Percentiles rank a stretch among this genome's conserved stretches.
Conservation (phyloP, 139 green algal species). For the Auxenochlorella pyrenoidosa region DNA sequence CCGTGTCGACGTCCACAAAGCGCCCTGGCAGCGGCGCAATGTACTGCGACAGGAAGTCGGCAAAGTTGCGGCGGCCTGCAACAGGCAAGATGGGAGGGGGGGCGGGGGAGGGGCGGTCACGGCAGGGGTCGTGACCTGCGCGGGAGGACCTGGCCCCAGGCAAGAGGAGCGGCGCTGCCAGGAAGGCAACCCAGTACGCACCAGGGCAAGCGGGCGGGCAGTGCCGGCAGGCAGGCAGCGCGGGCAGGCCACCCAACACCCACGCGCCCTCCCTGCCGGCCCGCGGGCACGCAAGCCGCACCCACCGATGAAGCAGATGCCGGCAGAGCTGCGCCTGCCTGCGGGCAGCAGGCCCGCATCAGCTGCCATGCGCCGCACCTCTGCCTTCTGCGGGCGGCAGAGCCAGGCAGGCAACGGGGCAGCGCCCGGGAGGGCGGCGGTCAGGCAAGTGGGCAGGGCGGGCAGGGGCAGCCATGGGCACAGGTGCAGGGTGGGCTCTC, state of each 20-base stretch:
- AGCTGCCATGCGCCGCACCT: slow-evolving; percentile 65
- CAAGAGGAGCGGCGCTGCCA: too few species aligned
- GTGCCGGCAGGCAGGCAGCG: background rate
- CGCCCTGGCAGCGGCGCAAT: slow-evolving; percentile 53
- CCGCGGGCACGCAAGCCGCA: background rate
- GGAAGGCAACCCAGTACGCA: too few species aligned
- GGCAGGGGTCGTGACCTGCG: too few species aligned
- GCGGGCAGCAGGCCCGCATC: slow-evolving; percentile 49
- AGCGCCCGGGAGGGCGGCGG: background rate
- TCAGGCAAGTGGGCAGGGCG: background rate
- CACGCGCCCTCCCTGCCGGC: background rate
- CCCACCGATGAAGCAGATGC: slow-evolving; percentile 90
- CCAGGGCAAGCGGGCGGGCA: too few species aligned
- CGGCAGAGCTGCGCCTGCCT: slow-evolving; percentile 66
- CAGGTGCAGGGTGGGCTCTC: too few species aligned
- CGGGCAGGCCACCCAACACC: too few species aligned
- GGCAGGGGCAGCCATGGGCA: too few species aligned
- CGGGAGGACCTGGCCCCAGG: too few species aligned
- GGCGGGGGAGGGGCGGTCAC: background rate
- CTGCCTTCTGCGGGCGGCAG: slow-evolving; percentile 53
- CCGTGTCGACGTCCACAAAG: slow-evolving; percentile 65
- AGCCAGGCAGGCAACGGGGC: background rate
- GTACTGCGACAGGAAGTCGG: slow-evolving; percentile 80
- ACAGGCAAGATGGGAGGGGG: background rate
- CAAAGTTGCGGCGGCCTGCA: slow-evolving; percentile 71